Percentiles rank a stretch among this genome's conserved stretches.
These are phyloP conservation scores for Penicillium sp. DNA, from an alignment of 2,329 filamentous ascomycete genomes.

Conservation along the genomic window DNA sequence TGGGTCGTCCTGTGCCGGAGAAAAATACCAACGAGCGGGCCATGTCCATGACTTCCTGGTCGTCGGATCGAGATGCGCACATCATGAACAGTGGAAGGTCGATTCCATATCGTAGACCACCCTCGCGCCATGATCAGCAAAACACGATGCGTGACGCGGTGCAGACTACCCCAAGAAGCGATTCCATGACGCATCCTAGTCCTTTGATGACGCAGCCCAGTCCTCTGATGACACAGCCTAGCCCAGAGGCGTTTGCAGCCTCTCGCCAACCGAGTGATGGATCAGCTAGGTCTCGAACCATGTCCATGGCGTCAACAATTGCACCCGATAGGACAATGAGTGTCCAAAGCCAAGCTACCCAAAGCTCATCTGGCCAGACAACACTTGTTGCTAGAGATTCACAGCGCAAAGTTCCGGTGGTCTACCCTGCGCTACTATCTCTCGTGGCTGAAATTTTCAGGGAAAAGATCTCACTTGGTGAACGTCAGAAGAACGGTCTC, in stretches of 20 bases:
- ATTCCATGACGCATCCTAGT: slow-evolving; percentile 49
- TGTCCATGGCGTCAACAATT: slow-evolving; percentile 83
- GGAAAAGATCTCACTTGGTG: slow-evolving; percentile 80
- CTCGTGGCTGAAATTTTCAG: slow-evolving; percentile 90
- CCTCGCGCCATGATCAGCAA: slow-evolving; percentile 49
- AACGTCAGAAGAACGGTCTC: slow-evolving; percentile 93
- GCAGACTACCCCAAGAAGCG: slow-evolving; percentile 23
- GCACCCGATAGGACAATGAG: slow-evolving; percentile 61
- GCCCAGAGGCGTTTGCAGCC: slow-evolving; percentile 36
- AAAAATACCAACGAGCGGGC: slow-evolving; percentile 89
- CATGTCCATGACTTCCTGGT: slow-evolving; percentile 91
- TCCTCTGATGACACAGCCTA: slow-evolving; percentile 45
- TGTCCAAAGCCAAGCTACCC: slow-evolving; percentile 57
- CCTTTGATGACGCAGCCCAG: slow-evolving; percentile 43
- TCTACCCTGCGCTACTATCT: slow-evolving; percentile 93
- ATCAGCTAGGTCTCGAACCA: slow-evolving; percentile 60
- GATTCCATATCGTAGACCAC: slow-evolving; percentile 74
- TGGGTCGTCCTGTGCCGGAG: slow-evolving; percentile 88
- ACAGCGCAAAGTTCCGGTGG: slow-evolving; percentile 72
- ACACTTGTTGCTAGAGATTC: slow-evolving; percentile 61
- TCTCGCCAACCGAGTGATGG: slow-evolving; percentile 47
- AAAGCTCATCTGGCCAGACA: slow-evolving; percentile 50
- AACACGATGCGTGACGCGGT: neutral
- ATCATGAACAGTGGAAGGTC: slow-evolving; percentile 85
- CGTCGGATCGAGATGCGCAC: slow-evolving; percentile 73